A percentile compares a stretch with the other conserved stretches of the same genome.
Evolutionary conservation across 768 basidiomycete species (phyloP).

Genomic region (Tremella fuciformis): DNA sequence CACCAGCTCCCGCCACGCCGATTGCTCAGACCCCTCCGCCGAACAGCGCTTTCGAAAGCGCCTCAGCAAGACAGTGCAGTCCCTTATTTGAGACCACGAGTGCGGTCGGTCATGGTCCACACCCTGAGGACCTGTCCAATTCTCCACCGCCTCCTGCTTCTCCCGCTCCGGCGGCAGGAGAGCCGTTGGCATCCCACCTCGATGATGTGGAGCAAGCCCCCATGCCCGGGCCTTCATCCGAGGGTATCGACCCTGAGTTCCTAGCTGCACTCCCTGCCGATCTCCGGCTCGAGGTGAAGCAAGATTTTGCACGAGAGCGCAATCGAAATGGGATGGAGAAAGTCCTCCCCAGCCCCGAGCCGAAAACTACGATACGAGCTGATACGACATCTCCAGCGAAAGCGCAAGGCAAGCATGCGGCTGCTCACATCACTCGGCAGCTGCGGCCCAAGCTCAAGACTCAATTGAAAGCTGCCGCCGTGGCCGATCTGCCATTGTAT

Average conservation of each 20-base stretch:
- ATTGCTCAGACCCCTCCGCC: too few species aligned
- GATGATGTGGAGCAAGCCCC: not conserved
- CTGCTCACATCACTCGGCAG: slow-evolving; percentile 40
- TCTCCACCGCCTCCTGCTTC: not conserved
- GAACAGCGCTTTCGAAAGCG: too few species aligned
- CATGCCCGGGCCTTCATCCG: slow-evolving; percentile 18
- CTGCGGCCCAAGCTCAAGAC: slow-evolving; percentile 41
- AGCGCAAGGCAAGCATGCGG: slow-evolving; percentile 22
- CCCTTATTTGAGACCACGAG: not conserved
- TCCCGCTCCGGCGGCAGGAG: not conserved
- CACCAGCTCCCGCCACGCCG: not conserved
- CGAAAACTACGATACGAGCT: slow-evolving; percentile 6
- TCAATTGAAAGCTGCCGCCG: slow-evolving; percentile 28
- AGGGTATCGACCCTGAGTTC: slow-evolving; percentile 46
- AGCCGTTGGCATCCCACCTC: not conserved
- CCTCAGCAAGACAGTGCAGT: too few species aligned
- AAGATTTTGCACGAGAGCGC: slow-evolving; percentile 18
- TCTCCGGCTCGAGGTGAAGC: slow-evolving; percentile 37
- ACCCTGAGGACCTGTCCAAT: not conserved
- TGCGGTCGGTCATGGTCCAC: not conserved
- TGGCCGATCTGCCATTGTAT: slow-evolving; percentile 38
- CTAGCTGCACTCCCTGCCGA: slow-evolving; percentile 40
- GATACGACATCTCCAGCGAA: slow-evolving; percentile 23
- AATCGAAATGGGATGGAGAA: slow-evolving; percentile 15
- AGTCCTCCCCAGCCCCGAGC: slow-evolving; percentile 1